Conservation (phyloP, 495 filamentous ascomycete genomes). For the Xylaria palmicola region DNA sequence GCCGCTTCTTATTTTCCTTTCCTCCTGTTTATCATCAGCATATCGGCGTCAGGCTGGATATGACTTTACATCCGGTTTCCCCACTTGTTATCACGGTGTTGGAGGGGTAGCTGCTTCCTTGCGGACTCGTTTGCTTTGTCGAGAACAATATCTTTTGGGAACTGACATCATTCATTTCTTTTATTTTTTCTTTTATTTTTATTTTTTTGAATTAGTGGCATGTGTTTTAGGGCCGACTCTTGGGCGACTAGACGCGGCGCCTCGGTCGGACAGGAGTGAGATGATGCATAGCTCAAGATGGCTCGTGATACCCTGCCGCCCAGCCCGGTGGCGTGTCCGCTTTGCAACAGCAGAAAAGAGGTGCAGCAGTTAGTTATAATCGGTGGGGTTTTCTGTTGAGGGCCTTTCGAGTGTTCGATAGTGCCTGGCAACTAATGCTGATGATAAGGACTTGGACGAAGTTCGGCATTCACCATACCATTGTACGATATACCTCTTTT, state of each 20-base stretch:
- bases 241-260: neutral
- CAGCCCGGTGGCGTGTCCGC: neutral
- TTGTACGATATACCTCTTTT: slow-evolving; percentile 15
- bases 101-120: neutral
- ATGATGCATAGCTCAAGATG: slow-evolving; percentile 3
- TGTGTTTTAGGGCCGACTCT: neutral
- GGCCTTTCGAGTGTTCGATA: neutral
- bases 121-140: neutral
- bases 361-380: slow-evolving; percentile 5
- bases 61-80: neutral
- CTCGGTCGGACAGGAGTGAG: neutral
- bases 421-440: slow-evolving; percentile 3
- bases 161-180: neutral
- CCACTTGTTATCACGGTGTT: slow-evolving; percentile 15
- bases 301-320: neutral
- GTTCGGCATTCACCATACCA: slow-evolving; percentile 11
- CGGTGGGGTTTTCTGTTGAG: neutral
- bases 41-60: slow-evolving; percentile 21
- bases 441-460: slow-evolving; percentile 19
- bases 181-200: neutral
- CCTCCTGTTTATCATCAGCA: neutral
- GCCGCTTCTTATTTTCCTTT: too few relatives aligned
- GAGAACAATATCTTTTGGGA: neutral
- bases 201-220: slow-evolving; percentile 1
- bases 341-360: neutral